These are phyloP conservation scores for Persicaria maculosa DNA, from an alignment of 148 eudicot genomes.

Conservation along the genomic window DNA sequence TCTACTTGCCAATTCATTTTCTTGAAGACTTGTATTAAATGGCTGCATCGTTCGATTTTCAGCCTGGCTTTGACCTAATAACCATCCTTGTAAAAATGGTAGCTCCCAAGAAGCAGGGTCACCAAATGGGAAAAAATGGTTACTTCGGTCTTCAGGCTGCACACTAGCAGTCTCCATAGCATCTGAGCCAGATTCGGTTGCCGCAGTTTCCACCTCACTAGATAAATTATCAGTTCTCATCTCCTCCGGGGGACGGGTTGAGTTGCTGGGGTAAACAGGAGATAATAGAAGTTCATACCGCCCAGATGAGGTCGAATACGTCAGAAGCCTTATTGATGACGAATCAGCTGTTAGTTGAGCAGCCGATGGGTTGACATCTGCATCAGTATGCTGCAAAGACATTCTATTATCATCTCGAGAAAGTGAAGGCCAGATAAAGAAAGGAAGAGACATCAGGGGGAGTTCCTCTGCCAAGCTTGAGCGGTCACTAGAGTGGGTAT, in stretches of 20 bases:
- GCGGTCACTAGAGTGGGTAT: conserved; percentile 44
- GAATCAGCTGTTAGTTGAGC: conserved; percentile 47
- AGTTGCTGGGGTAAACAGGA: conserved; percentile 48
- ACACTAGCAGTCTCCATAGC: conserved; percentile 60
- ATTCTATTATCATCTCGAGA: conserved; percentile 46
- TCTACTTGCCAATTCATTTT: conserved; percentile 26
- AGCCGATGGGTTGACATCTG: conserved; percentile 27
- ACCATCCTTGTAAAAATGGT: conserved; percentile 95
- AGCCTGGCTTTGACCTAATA: conserved; percentile 93
- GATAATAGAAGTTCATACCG: conserved; percentile 86
- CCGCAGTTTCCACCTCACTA: conserved; percentile 37
- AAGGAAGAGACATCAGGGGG: conserved; percentile 58
- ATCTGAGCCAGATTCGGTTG: conserved; percentile 35
- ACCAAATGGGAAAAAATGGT: conserved; percentile 57
- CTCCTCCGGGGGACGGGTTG: conserved; percentile 45
- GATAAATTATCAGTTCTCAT: conserved; percentile 28
- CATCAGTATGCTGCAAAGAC: conserved; percentile 44
- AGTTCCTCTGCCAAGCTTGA: conserved; percentile 47
- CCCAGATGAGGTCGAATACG: conserved; percentile 88
- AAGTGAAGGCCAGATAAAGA: conserved; percentile 54
- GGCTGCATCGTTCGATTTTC: conserved; percentile 55
- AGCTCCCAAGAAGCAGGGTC: conserved; percentile 83
- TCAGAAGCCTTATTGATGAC: conserved; percentile 72
- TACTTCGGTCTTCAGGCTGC: conserved; percentile 60
- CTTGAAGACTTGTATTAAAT: conserved; percentile 32